These are phyloP conservation scores for Trichophyton verrucosum DNA, from an alignment of 2,329 filamentous ascomycete genomes.

Conservation along the genomic window DNA sequence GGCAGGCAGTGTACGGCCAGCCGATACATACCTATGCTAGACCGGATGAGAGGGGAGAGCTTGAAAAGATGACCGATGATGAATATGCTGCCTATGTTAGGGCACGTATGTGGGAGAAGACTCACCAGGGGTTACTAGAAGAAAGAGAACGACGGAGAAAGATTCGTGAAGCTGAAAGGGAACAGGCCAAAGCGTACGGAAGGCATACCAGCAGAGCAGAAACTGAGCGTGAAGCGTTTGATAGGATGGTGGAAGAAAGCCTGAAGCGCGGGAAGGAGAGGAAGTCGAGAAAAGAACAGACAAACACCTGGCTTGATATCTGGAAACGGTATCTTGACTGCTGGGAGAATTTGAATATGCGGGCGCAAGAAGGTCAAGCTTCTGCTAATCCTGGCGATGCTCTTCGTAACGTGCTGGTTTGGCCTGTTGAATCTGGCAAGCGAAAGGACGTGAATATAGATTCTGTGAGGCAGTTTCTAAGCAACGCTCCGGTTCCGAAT, in stretches of 20 bases:
- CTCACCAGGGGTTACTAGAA: constrained; percentile 68
- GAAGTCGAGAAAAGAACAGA: constrained; percentile 35
- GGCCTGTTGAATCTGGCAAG: constrained; percentile 58
- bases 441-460: constrained; percentile 45
- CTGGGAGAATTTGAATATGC: constrained; percentile 46
- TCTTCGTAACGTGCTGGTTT: constrained; percentile 43
- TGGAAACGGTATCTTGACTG: constrained; percentile 54
- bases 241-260: constrained; percentile 56
- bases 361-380: constrained; percentile 13
- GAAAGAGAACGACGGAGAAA: constrained; percentile 54
- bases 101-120: constrained; percentile 89
- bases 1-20: constrained; percentile 93
- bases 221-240: constrained; percentile 33
- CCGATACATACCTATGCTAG: constrained; percentile 71
- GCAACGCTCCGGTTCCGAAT: constrained; percentile 34
- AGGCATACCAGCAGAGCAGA: constrained; percentile 19
- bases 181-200: constrained; percentile 26
- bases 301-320: constrained; percentile 37
- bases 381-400: constrained; percentile 7
- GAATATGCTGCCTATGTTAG: constrained; percentile 82
- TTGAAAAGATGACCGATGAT: constrained; percentile 84
- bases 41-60: constrained; percentile 41
- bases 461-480: constrained; percentile 58
- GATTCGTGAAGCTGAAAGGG: constrained; percentile 38
- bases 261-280: constrained; percentile 55